Evolutionary conservation across 2,329 filamentous ascomycete genomes (phyloP).

Genomic region (Aspergillus novoparasiticus): DNA sequence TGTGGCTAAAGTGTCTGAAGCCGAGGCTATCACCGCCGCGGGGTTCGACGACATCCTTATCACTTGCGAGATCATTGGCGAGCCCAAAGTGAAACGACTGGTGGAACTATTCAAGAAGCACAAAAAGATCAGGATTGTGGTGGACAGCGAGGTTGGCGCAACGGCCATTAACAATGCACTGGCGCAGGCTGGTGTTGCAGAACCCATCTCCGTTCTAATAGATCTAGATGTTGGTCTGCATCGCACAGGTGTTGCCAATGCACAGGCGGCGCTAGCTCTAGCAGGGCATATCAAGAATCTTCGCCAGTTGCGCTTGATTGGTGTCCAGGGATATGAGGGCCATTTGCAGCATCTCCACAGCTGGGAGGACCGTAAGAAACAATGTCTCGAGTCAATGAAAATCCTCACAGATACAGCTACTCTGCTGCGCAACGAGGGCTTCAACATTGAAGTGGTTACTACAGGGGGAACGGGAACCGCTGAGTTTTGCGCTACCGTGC

Average conservation of each 20-base stretch:
- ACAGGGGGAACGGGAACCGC: conserved; percentile 57
- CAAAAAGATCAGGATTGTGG: conserved; percentile 47
- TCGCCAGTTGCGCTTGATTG: conserved; percentile 48
- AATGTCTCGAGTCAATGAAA: conserved; percentile 51
- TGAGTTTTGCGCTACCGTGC: conserved; percentile 55
- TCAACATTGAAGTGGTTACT: conserved; percentile 53
- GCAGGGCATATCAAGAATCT: conserved; percentile 43
- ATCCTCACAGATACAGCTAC: conserved; percentile 49
- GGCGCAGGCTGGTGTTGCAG: conserved; percentile 36
- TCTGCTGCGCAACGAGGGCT: conserved; percentile 44
- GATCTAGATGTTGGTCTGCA: conserved; percentile 56
- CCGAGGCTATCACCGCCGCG: conserved; percentile 45
- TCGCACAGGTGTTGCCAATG: conserved; percentile 51
- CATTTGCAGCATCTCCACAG: conserved; percentile 56
- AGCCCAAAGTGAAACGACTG: conserved; percentile 49
- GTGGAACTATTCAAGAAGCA: conserved; percentile 49
- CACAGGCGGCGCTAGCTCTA: conserved; percentile 43
- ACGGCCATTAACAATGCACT: conserved; percentile 50
- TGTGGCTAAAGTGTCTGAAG: conserved; percentile 56
- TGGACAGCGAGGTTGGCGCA: conserved; percentile 52
- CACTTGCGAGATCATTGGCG: conserved; percentile 54
- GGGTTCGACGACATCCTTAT: conserved; percentile 56
- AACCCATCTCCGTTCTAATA: conserved; percentile 47
- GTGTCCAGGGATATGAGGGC: conserved; percentile 57
- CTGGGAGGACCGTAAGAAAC: conserved; percentile 42